These are phyloP conservation scores for Fusarium sp. DNA, from an alignment of 2,329 filamentous ascomycete genomes.

Conservation along the genomic window DNA sequence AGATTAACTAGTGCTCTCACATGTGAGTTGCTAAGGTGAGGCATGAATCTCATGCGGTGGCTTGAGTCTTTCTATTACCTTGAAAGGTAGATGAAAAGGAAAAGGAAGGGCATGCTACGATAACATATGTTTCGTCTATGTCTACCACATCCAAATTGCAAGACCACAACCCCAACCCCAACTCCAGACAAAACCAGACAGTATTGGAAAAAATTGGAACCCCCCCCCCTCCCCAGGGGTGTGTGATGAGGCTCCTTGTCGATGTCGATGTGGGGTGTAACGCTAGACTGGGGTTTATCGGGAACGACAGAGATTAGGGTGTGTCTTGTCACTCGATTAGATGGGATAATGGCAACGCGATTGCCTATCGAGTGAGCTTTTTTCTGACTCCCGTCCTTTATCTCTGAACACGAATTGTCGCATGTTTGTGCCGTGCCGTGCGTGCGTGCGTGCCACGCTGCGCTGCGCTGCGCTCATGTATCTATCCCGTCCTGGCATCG, in stretches of 20 bases:
- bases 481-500: slow-evolving; percentile 9
- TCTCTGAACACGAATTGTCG: slow-evolving; percentile 17
- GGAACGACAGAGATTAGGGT: slow-evolving; percentile 37
- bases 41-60: not conserved
- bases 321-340: slow-evolving; percentile 37
- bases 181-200: not conserved
- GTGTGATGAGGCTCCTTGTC: slow-evolving; percentile 13
- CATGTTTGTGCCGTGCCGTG: slow-evolving; percentile 3
- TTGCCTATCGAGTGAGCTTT: slow-evolving; percentile 33
- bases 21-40: not conserved
- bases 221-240: slow-evolving; percentile 5
- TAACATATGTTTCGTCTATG: not conserved
- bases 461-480: not conserved
- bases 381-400: slow-evolving; percentile 13
- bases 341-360: slow-evolving; percentile 37
- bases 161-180: not conserved
- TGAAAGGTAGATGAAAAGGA: too few relatives aligned
- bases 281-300: slow-evolving; percentile 36
- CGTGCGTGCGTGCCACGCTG: not conserved
- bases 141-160: not conserved
- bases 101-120: not conserved
- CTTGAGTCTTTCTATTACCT: not conserved
- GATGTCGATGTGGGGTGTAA: slow-evolving; percentile 25
- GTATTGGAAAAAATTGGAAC: not conserved
- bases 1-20: not conserved